phyloP scores from a whole-genome alignment of 306 rosid species.

The Ochetophila trinervis region DNA sequence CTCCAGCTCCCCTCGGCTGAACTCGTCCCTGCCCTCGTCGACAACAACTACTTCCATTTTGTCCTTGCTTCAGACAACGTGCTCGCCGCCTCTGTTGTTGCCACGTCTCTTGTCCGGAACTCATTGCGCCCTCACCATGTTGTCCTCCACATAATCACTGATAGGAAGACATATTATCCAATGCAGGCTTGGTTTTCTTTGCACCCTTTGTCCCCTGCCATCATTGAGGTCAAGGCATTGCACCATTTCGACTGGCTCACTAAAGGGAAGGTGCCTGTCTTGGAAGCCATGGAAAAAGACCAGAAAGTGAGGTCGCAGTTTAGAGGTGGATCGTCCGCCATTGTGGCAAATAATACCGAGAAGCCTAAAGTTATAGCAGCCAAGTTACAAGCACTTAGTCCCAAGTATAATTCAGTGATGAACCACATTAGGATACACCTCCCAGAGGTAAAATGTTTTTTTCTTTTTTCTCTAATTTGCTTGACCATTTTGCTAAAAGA shows the following conservation, averaged over 20 bases:
- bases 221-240: constrained; percentile 95
- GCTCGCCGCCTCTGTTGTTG: constrained; percentile 89
- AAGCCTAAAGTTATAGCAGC: constrained; percentile 83
- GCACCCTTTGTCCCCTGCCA: constrained; percentile 79
- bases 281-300: constrained; percentile 99
- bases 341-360: constrained; percentile 72
- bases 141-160: constrained; percentile 89
- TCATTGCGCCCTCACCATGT: constrained; percentile 60
- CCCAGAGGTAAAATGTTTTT: constrained; percentile 69
- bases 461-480: background rate
- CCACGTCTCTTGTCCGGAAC: constrained; percentile 75
- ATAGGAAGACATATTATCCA: constrained; percentile 82
- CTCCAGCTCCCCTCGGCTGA: constrained; percentile 95
- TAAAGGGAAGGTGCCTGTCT: constrained; percentile 92
- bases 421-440: constrained; percentile 91
- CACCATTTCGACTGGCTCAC: constrained; percentile 97
- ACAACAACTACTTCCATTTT: constrained; percentile 77
- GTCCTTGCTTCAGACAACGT: constrained; percentile 95
- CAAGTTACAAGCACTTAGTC: constrained; percentile 94
- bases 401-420: constrained; percentile 96
- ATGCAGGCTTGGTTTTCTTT: constrained; percentile 99
- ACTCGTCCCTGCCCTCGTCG: constrained; percentile 85
- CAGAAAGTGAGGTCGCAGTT: constrained; percentile 79
- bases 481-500: background rate
- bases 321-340: constrained; percentile 93